These are phyloP conservation scores for Exsudoporus floridanus DNA, from an alignment of 1,284 basidiomycete genomes.

Conservation along the genomic window DNA sequence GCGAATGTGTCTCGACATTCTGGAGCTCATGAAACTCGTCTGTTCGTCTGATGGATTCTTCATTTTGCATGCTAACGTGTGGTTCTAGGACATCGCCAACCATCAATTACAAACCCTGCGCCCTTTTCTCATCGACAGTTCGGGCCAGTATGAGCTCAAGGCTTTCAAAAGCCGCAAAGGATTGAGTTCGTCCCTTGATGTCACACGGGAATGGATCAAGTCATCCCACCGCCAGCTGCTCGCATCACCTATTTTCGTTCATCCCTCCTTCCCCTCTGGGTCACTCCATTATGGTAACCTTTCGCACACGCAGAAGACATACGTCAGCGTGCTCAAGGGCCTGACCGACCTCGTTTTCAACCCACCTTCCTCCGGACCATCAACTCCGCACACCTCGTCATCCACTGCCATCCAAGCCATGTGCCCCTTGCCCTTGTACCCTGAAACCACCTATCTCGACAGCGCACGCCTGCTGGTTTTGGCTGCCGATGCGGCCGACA, in stretches of 20 bases:
- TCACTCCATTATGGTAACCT: slow-evolving; percentile 43
- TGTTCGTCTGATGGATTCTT: slow-evolving; percentile 36
- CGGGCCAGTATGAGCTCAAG: slow-evolving; percentile 78
- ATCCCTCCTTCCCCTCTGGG: slow-evolving; percentile 42
- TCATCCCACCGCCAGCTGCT: slow-evolving; percentile 42
- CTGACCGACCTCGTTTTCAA: slow-evolving; percentile 71
- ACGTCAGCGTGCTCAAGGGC: slow-evolving; percentile 60
- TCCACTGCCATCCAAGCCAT: slow-evolving; percentile 38
- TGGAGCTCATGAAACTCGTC: slow-evolving; percentile 94
- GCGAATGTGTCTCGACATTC: slow-evolving; percentile 84
- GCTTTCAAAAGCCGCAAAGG: slow-evolving; percentile 67
- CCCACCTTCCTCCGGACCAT: slow-evolving; percentile 45
- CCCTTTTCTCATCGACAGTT: slow-evolving; percentile 79
- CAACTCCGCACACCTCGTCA: slow-evolving; percentile 24
- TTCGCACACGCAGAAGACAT: slow-evolving; percentile 53
- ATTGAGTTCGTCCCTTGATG: slow-evolving; percentile 48
- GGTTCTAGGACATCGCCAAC: slow-evolving; percentile 84
- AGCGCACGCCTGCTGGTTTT: slow-evolving; percentile 69
- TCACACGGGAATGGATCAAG: slow-evolving; percentile 66
- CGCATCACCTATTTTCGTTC: slow-evolving; percentile 39
- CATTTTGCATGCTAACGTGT: slow-evolving; percentile 19
- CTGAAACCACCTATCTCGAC: slow-evolving; percentile 87
- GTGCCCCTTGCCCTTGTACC: slow-evolving; percentile 49
- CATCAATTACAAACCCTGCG: slow-evolving; percentile 89
- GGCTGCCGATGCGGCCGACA: slow-evolving; percentile 73